These are phyloP conservation scores for Immersiella caudata DNA, from an alignment of 495 filamentous ascomycete genomes.

Conservation along the genomic window DNA sequence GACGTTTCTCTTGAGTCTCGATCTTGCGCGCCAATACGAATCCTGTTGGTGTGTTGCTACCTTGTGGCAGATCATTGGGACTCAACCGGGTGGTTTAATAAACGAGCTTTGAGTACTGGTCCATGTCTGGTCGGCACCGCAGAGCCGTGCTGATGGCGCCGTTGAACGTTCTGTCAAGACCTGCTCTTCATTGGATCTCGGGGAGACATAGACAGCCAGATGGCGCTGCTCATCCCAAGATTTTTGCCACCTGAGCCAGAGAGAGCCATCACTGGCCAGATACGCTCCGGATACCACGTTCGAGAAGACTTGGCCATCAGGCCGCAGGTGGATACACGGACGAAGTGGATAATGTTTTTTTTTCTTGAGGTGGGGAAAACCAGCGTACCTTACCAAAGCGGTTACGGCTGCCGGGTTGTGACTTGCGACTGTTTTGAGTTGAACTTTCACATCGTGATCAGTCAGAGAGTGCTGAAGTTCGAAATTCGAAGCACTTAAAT, in stretches of 20 bases:
- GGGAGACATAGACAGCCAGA: constrained; percentile 4
- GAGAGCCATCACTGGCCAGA: background rate
- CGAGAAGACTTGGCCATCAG: background rate
- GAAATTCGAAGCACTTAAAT: background rate
- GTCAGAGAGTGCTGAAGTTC: background rate
- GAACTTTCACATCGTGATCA: background rate
- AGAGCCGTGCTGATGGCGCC: background rate
- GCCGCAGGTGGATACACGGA: background rate
- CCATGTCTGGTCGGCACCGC: constrained; percentile 5
- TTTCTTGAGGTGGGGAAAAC: too few relatives aligned
- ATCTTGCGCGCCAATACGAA: background rate
- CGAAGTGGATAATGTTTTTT: too few relatives aligned
- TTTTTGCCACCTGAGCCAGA: constrained; percentile 5
- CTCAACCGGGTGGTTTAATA: constrained; percentile 5
- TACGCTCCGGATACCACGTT: background rate
- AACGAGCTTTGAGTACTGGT: constrained; percentile 5
- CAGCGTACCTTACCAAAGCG: too few relatives aligned
- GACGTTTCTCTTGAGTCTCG: background rate
- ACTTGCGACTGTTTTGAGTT: too few relatives aligned
- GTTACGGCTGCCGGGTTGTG: too few relatives aligned
- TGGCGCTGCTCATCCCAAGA: background rate
- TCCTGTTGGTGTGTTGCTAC: background rate
- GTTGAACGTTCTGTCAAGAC: constrained; percentile 1
- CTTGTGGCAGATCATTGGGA: constrained; percentile 10
- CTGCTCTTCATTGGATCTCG: constrained; percentile 3